phyloP scores from a whole-genome alignment of 495 filamentous ascomycete species.

The Apodospora peruviana region DNA sequence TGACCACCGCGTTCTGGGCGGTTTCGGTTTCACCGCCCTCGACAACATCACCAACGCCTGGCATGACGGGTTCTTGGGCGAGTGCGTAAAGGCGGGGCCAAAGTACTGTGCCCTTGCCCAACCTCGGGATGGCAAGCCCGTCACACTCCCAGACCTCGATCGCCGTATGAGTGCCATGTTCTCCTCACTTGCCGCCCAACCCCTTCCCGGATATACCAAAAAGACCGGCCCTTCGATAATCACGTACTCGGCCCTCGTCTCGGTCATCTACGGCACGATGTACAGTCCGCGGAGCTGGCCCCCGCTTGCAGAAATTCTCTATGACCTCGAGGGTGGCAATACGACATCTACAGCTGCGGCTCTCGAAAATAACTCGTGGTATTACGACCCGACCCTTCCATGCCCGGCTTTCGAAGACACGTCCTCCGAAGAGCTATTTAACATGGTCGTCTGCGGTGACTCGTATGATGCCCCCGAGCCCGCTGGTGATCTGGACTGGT shows the following conservation, averaged over 20 bases:
- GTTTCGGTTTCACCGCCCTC: slow-evolving; percentile 40
- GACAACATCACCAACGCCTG: slow-evolving; percentile 43
- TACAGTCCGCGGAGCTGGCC: slow-evolving; percentile 40
- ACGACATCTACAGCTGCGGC: slow-evolving; percentile 28
- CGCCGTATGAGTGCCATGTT: slow-evolving; percentile 32
- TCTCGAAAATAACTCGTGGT: slow-evolving; percentile 29
- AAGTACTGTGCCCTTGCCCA: slow-evolving; percentile 37
- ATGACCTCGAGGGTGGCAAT: slow-evolving; percentile 39
- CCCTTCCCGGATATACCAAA: slow-evolving; percentile 27
- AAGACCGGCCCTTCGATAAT: slow-evolving; percentile 33
- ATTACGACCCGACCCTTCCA: slow-evolving; percentile 29
- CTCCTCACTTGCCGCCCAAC: slow-evolving; percentile 26
- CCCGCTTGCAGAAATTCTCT: slow-evolving; percentile 29
- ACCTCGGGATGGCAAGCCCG: slow-evolving; percentile 20
- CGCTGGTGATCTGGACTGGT: slow-evolving; percentile 34
- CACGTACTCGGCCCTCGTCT: slow-evolving; percentile 36
- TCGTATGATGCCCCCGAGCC: slow-evolving; percentile 35
- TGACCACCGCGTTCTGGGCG: slow-evolving; percentile 37
- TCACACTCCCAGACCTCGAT: slow-evolving; percentile 27
- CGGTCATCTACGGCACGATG: slow-evolving; percentile 31
- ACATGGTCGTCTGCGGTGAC: slow-evolving; percentile 39
- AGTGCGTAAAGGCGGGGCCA: slow-evolving; percentile 41
- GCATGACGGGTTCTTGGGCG: slow-evolving; percentile 43
- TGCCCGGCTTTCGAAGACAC: slow-evolving; percentile 20
- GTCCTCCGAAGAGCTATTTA: slow-evolving; percentile 28